A percentile compares a stretch with the other conserved stretches of the same genome.
These are phyloP conservation scores for Auxenochlorella pyrenoidosa DNA, from an alignment of 139 green algal genomes.

Conservation along the genomic window DNA sequence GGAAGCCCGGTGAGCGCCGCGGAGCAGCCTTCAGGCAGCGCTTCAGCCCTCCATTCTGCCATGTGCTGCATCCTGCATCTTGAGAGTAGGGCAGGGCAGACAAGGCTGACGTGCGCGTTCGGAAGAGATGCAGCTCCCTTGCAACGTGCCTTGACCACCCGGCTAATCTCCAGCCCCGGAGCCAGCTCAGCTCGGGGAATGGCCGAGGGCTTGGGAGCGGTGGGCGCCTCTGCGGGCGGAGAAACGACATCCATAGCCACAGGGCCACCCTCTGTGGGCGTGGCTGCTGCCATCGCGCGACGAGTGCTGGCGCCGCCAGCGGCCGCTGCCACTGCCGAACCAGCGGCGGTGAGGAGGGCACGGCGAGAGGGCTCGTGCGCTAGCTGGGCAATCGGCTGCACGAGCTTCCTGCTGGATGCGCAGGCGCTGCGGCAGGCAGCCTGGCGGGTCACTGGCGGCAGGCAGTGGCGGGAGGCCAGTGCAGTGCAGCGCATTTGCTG, in stretches of 20 bases:
- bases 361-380: not conserved
- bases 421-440: no score
- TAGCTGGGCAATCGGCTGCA: no score
- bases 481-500: no score
- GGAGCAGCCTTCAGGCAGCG: not conserved
- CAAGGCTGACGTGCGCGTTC: no score
- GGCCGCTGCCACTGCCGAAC: not conserved
- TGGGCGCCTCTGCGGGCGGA: not conserved
- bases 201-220: not conserved
- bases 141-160: slow-evolving; percentile 51
- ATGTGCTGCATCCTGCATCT: no score
- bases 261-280: not conserved
- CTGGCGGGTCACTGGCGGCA: no score
- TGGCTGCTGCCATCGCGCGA: not conserved
- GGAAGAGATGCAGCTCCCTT: no score
- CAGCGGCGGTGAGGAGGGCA: not conserved
- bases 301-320: not conserved
- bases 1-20: not conserved
- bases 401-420: no score
- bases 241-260: not conserved
- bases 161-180: slow-evolving; percentile 37
- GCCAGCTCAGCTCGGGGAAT: slow-evolving; percentile 32
- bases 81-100: not conserved
- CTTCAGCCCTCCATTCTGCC: no score
- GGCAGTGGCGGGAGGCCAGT: no score